Base-by-base conservation (phyloP, 257 asterid species). In the Solanum appendiculatum region DNA sequence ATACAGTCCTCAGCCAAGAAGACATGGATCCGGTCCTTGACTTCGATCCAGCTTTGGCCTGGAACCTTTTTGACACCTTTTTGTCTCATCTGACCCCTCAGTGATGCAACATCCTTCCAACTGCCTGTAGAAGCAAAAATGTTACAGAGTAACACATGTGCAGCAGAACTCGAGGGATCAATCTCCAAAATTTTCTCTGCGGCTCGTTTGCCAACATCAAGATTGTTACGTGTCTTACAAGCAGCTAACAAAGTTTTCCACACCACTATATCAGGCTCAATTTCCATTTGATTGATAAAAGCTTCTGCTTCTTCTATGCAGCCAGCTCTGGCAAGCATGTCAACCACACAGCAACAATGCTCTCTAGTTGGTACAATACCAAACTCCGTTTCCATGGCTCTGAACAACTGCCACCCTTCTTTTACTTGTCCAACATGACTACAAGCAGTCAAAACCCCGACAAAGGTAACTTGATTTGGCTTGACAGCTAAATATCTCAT, bases 391-490 rank as follows among this genome's bases (percentile, higher is more conserved):
- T 92, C 92, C 98, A 94, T 93, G 4, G 92, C 88, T 27, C 90
- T 54, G 80, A 94, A 95, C 64, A 95, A 29, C 81, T 77, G 77
- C 95, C 93, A 91, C 60, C 98, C 98, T 89, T 95, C 98, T 40
- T 94, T 92, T 37, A 94, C 96, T 84, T 93, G 91, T 56, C 98
- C 98, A 42, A 93, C 93, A 51, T 95, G 96, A 42, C 98, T 94
- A 25, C 98, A 95, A 86, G 98, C 98, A 21, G 95, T 95, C 87
- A 95, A 84, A 85, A 92, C 95, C n/a, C 98, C 98, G 0, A 95
- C 95, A 7, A 94, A 85, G 0, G 96, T 95, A 77, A 95, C 97
- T 77, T 92, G 95, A 89, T 93, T 95, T 27, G 98, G 98, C 78
- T 88, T 92, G 64, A 91, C 42, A 20, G 93, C 92, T 72, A 69